Base-by-base conservation (phyloP, 1,284 basidiomycete species). In the Cryptococcus sp. region DNA sequence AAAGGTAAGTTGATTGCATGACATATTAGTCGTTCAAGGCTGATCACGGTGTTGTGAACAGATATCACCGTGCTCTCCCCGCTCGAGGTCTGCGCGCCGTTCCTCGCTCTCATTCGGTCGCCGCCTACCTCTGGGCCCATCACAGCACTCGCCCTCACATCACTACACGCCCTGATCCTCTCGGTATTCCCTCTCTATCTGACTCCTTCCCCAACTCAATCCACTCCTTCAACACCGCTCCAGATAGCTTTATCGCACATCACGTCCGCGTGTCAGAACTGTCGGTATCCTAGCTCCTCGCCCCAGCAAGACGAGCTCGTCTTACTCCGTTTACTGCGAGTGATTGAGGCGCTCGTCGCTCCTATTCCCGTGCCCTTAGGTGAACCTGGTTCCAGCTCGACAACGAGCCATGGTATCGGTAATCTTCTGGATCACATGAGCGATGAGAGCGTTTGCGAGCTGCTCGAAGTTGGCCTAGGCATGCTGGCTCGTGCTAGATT, bases 241-340 rank as follows among this genome's bases (percentile, higher is more conserved):
- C 76, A 78, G 43, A 76, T 82, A 38, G 88, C 89, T 5, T 83
- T 99, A 51, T 83, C 86, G 23, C 91, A 94, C 65, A 83, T 97
- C 56, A 95, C 93, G 71, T 88, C 85, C 58, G 88, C 94, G 0
- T 85, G 95, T 11, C 92, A 94, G 8, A 92, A 93, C 70, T 98
- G 95, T 83, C 93, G 96, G 77, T 99, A 99, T 74, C 96, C 99
- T 77, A 91, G 93, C 7, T 95, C 90, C 65, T 94, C 97, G 71
- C 91, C 90, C 3, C 91, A 92, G 25, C 90, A 93, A 17, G 96
- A 99, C 78, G 96, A 99, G 78, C 89, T 97, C 6, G 93, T 98
- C 5, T 83, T 99, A 15, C 83, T 96, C 54, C 89, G 89, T 72
- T 93, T 99, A 64, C 86, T 99, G 81, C 86, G 88, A 15, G 88